phyloP scores from a whole-genome alignment of 1,284 basidiomycete species.

The Chiua sp. region DNA sequence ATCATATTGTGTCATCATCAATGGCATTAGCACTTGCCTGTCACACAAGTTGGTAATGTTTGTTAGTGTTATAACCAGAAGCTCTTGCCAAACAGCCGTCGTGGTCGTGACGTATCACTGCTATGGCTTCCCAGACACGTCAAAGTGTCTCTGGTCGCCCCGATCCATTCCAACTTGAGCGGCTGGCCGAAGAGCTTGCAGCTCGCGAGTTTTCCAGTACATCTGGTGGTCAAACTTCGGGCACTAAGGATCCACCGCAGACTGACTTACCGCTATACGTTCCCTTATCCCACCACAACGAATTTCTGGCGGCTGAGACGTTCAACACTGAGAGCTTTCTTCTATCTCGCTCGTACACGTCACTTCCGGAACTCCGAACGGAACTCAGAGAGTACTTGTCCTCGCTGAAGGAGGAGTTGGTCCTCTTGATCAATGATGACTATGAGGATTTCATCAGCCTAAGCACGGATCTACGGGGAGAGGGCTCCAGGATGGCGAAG shows the following conservation, averaged over 20 bases:
- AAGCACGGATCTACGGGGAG: conserved; percentile 87
- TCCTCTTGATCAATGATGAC: conserved; percentile 95
- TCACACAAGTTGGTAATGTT: conserved; percentile 22
- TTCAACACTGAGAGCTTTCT: conserved; percentile 92
- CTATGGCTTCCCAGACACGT: conserved; percentile 25
- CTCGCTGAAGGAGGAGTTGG: conserved; percentile 88
- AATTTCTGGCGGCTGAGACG: conserved; percentile 65
- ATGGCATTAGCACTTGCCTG: too few species aligned
- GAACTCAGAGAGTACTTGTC: conserved; percentile 89
- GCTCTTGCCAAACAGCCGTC: conserved; percentile 27
- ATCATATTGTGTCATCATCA: too few species aligned
- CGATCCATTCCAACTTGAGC: conserved; percentile 70
- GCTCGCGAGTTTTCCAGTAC: conserved; percentile 51
- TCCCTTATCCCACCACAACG: conserved; percentile 82
- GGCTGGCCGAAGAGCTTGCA: conserved; percentile 75
- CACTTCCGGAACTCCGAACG: conserved; percentile 84
- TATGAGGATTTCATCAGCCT: conserved; percentile 98
- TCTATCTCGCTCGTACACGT: conserved; percentile 85
- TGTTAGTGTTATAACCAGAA: conserved; percentile 30
- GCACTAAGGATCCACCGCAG: conserved; percentile 17
- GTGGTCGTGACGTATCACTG: not conserved
- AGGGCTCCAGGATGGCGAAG: conserved; percentile 73
- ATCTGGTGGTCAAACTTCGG: conserved; percentile 7
- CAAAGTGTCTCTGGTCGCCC: conserved; percentile 17
- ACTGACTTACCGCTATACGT: conserved; percentile 72